These are phyloP conservation scores for Botrytis galanthina DNA, from an alignment of 2,329 filamentous ascomycete genomes.

Conservation along the genomic window DNA sequence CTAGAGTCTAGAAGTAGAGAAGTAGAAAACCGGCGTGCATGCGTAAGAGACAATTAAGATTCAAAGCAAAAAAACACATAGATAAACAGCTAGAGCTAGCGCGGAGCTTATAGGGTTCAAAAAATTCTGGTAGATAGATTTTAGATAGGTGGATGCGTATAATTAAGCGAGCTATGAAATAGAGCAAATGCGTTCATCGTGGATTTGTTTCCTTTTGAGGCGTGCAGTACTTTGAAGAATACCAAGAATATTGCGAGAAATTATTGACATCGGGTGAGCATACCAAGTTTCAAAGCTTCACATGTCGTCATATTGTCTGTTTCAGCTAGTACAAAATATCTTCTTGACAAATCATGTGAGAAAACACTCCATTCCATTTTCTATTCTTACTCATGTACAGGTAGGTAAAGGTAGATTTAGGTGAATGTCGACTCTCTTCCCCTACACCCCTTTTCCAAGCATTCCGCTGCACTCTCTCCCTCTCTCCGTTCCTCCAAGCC, in stretches of 20 bases:
- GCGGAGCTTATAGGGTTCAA: background rate
- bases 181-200: background rate
- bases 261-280: background rate
- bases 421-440: constrained; percentile 4
- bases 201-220: background rate
- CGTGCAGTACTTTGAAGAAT: background rate
- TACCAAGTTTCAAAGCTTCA: background rate
- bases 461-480: no score
- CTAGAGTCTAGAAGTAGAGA: background rate
- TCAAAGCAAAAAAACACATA: background rate
- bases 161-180: background rate
- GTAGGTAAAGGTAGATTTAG: constrained; percentile 6
- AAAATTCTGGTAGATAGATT: background rate
- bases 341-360: background rate
- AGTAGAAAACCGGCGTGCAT: background rate
- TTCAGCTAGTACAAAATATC: background rate
- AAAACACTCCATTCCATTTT: constrained; percentile 11
- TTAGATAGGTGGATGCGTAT: background rate
- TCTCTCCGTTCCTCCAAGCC: background rate
- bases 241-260: background rate
- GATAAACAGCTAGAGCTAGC: background rate
- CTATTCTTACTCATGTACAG: constrained; percentile 26
- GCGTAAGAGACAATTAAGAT: background rate
- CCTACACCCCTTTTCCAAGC: background rate
- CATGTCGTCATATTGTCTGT: background rate